Evolutionary conservation across 2,329 filamentous ascomycete species (phyloP), one percentile per base, ranked within the genome.

Genomic region (Botrytis paeoniae): DNA sequence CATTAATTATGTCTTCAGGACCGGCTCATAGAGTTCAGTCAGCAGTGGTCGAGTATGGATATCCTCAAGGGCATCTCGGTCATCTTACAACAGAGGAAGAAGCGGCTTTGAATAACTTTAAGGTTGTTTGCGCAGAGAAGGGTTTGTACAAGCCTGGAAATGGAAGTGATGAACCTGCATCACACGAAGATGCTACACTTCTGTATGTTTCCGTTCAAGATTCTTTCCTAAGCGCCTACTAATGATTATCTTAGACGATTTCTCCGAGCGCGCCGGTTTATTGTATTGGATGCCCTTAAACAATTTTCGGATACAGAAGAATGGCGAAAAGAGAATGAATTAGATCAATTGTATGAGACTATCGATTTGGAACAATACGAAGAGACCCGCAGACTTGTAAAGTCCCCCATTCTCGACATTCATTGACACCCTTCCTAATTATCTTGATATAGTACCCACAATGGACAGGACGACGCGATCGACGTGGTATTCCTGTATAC

Each of bases 401-500:
- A 85, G 71, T 70, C 73, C 65, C 35, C 51, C 14, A 48, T 61
- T 61, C 74, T 64, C 72, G 32, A 41, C 41, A 51, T 80, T 71
- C 80, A 76, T 8, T 20, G 16, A 32, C 8, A 51, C 37, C 29
- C 45, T 6, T 51, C 71, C 74, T 74, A 77, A 76, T 71, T 71
- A 62, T 60, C 51, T 72, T 62, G 61, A 73, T 51, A 59, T 79
- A 95, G 92, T 97, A 97, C 80, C 94, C 95, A 37, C 94, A 97
- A 89, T 98, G 94, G 93, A 97, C 93, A 32, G 95, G 95, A 72
- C 92, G 94, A 76, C 89, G 95, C 77, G 95, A 98, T 83, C 92
- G 90, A 78, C 92, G 94, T 78, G 95, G 95, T 77, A 97, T 97
- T 75, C 95, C 95, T 12, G 87, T 98, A 78, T 98, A 96, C 83